Conservation (phyloP, 2,329 filamentous ascomycete species). For the Ploettnerulaceae sp. region DNA sequence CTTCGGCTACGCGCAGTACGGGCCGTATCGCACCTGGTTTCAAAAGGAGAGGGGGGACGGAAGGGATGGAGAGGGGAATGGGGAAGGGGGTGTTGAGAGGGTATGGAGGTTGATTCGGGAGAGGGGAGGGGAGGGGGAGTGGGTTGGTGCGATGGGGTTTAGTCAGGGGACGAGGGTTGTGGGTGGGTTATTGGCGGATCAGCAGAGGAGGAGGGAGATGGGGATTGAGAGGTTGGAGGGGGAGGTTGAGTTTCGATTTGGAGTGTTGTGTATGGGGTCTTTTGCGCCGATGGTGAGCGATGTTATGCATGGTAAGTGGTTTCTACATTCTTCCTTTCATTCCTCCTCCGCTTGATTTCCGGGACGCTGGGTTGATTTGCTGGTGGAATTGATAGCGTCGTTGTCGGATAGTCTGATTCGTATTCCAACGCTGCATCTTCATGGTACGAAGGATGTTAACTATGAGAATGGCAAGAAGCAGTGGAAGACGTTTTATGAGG, state of each 20-base stretch:
- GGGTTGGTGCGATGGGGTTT: conserved; percentile 25
- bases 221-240: conserved; percentile 11
- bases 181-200: conserved; percentile 20
- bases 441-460: conserved; percentile 20
- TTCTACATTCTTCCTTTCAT: too few relatives aligned
- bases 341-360: neutral
- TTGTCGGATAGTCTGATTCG: conserved; percentile 11
- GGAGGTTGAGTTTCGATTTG: conserved; percentile 21
- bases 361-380: neutral
- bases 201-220: conserved; percentile 22
- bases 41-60: conserved; percentile 12
- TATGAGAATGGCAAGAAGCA: conserved; percentile 19
- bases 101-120: conserved; percentile 19
- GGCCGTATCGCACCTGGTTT: conserved; percentile 25
- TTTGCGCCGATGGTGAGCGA: conserved; percentile 20
- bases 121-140: conserved; percentile 16
- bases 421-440: conserved; percentile 23
- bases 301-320: conserved; percentile 16
- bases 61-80: conserved; percentile 9
- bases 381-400: neutral
- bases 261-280: conserved; percentile 25
- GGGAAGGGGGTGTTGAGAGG: conserved; percentile 21
- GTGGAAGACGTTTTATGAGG: conserved; percentile 18
- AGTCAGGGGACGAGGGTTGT: conserved; percentile 27
- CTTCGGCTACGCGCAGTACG: conserved; percentile 18